These are phyloP conservation scores for Fusarium sp. DNA, from an alignment of 2,329 filamentous ascomycete species.

Conservation along the genomic window DNA sequence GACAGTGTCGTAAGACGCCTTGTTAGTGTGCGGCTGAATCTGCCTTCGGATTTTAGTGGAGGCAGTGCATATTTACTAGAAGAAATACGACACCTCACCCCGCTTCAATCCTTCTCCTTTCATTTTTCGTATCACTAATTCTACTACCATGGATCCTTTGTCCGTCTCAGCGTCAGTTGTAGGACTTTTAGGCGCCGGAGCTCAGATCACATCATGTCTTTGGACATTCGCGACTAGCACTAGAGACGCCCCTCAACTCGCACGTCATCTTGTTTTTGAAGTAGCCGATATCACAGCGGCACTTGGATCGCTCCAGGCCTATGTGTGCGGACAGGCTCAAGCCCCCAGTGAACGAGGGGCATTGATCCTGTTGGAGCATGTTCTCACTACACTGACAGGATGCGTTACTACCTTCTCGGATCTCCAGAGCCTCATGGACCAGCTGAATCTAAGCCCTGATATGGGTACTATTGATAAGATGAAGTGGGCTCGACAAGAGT, in stretches of 20 bases:
- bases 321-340: neutral
- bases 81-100: neutral
- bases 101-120: neutral
- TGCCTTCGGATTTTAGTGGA: neutral
- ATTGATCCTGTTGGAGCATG: neutral
- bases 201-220: neutral
- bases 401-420: neutral
- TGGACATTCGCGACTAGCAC: neutral
- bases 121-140: accelerated
- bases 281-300: neutral
- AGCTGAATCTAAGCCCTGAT: neutral
- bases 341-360: neutral
- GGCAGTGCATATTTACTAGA: neutral
- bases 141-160: neutral
- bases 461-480: neutral
- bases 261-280: neutral
- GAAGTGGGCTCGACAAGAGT: neutral
- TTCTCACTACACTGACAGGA: neutral
- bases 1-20: neutral
- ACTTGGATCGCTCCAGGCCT: neutral
- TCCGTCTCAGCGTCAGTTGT: neutral
- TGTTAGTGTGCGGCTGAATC: neutral
- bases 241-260: neutral
- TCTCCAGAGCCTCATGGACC: neutral
- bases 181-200: neutral